Base-by-base conservation (phyloP, 192 early-diverging fungal species). In the Rhizophagus sp. region DNA sequence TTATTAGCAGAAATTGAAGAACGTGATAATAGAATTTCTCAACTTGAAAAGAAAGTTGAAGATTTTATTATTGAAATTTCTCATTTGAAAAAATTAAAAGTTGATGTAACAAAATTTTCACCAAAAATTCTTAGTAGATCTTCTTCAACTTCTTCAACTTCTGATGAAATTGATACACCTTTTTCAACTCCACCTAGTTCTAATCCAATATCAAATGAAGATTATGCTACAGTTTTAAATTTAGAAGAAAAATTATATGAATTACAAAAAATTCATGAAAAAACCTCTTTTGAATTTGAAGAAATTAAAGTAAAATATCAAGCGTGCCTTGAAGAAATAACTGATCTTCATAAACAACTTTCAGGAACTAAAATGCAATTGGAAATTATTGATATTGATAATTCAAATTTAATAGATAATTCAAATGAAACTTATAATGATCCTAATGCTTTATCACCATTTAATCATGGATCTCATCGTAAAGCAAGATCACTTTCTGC, bases 401-500 rank as follows among this genome's bases (percentile, higher is more conserved):
- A 7, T 15, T 52, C 47, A 9, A 12, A 22, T 1, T 3, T 27
- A 27, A 66, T n/a, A 5, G 39, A 70, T 19, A 49, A 47, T 30
- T 22, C 24, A 30, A 17, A 4, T 73, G 47, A 73, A 27, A 19
- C 27, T 15, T 7, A 1, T 27, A 24, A 30, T 27, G 47, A 73
- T 57, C 12, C 47, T 25, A 57, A 73, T 73, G 44, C 71, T 6
- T 73, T 73, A 30, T 50, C 47, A 7, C 44, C 47, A 10, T 27
- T 17, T 12, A 33, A 17, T 27, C 2, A 47, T 39, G 12, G 41
- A 13, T 50, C 57, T 24, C 78, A 71, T 79, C 62, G 75, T 47
- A 79, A 71, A 71, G 67, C 78, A 30, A 79, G 68, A 71, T 79
- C 67, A 13, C 52, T 79, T 44, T 79, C 78, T 69, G 52, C 44